A percentile compares a stretch with the other conserved stretches of the same genome.
phyloP scores from a whole-genome alignment of 306 rosid genomes.

The Fragaria iinumae region DNA sequence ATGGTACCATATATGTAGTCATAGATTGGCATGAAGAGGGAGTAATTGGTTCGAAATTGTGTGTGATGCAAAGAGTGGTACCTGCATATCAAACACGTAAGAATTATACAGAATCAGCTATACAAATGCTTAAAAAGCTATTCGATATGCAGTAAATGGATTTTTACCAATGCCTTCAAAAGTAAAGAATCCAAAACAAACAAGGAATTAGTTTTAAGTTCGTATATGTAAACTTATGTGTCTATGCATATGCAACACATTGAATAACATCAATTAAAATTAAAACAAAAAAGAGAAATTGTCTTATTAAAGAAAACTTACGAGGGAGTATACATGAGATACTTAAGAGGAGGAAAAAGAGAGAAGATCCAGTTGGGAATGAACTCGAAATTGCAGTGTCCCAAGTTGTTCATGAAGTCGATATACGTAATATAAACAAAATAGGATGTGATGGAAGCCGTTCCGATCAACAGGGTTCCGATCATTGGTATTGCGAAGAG shows the following conservation, averaged over 20 bases:
- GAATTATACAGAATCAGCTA: background rate
- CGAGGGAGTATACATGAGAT: conserved; percentile 41
- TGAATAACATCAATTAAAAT: background rate
- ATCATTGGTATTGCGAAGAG: conserved; percentile 36
- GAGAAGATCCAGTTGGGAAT: conserved; percentile 41
- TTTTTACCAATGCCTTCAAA: background rate
- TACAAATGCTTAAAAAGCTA: background rate
- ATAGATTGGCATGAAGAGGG: conserved; percentile 36
- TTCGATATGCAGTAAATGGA: no score
- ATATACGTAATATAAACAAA: conserved; percentile 24
- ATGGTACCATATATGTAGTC: conserved; percentile 34
- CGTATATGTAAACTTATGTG: background rate
- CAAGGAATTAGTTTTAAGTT: background rate
- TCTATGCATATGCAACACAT: background rate
- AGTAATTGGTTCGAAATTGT: conserved; percentile 41
- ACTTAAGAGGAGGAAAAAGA: conserved; percentile 40
- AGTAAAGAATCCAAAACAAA: no score
- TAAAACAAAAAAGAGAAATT: background rate
- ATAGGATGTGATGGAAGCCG: conserved; percentile 3
- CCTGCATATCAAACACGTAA: conserved; percentile 15
- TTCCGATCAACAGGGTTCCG: background rate
- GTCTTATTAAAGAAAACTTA: conserved; percentile 15
- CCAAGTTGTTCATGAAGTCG: conserved; percentile 55
- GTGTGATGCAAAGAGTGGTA: conserved; percentile 47
- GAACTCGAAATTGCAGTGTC: conserved; percentile 49